phyloP scores from a whole-genome alignment of 768 basidiomycete species.

The Exsudoporus frostii region DNA sequence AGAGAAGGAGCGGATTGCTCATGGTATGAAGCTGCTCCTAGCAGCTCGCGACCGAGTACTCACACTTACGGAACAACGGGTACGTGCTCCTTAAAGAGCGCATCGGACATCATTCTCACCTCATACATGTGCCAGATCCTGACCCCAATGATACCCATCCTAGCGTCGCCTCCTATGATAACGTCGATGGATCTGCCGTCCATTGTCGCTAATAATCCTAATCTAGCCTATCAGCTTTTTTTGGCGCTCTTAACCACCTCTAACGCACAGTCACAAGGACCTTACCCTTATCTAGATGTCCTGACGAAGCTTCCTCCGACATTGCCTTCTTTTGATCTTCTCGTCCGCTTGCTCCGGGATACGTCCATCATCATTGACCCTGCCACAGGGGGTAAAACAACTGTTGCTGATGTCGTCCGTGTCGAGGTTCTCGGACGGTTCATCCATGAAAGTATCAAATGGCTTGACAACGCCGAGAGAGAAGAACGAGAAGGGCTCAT shows the following conservation, averaged over 20 bases:
- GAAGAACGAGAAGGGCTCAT: slow-evolving; percentile 66
- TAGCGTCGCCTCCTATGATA: slow-evolving; percentile 50
- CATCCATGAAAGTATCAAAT: slow-evolving; percentile 64
- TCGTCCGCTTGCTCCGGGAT: slow-evolving; percentile 67
- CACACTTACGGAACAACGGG: slow-evolving; percentile 72
- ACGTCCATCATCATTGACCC: slow-evolving; percentile 43
- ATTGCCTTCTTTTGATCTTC: slow-evolving; percentile 68
- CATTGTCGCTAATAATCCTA: slow-evolving; percentile 65
- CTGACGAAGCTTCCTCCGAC: slow-evolving; percentile 67
- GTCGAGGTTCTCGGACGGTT: slow-evolving; percentile 68
- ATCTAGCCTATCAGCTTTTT: slow-evolving; percentile 66
- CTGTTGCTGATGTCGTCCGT: slow-evolving; percentile 62
- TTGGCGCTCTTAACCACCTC: slow-evolving; percentile 50
- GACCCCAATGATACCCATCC: slow-evolving; percentile 43
- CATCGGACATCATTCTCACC: neutral
- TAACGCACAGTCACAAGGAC: slow-evolving; percentile 27
- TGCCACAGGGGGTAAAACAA: slow-evolving; percentile 46
- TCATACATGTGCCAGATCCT: slow-evolving; percentile 40
- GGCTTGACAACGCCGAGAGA: slow-evolving; percentile 66
- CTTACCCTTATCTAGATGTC: slow-evolving; percentile 57
- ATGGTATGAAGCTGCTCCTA: slow-evolving; percentile 65
- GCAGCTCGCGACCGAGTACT: slow-evolving; percentile 70
- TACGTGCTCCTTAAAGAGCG: slow-evolving; percentile 23
- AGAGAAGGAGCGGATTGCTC: slow-evolving; percentile 54
- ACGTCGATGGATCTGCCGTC: slow-evolving; percentile 65